A percentile compares a stretch with the other conserved stretches of the same genome.
phyloP scores from a whole-genome alignment of 306 rosid genomes.

The Leucaena leucocephala region DNA sequence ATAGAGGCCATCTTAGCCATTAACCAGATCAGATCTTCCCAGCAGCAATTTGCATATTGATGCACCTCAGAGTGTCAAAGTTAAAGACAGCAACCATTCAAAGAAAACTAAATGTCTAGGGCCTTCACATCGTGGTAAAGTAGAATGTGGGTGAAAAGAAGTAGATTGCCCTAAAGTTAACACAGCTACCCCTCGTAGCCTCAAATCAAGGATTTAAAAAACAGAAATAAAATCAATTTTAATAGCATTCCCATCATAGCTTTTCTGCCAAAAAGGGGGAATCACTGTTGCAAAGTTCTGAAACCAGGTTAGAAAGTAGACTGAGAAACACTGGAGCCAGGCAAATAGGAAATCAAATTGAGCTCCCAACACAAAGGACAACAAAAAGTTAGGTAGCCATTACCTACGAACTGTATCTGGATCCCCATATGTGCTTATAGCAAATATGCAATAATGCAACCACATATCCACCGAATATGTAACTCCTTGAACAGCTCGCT shows the following conservation, averaged over 20 bases:
- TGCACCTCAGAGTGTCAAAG: conserved; percentile 86
- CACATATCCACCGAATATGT: conserved; percentile 98
- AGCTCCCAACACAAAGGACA: conserved; percentile 41
- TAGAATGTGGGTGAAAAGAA: conserved; percentile 34
- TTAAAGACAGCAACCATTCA: conserved; percentile 70
- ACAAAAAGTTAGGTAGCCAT: conserved; percentile 46
- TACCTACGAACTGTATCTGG: conserved; percentile 96
- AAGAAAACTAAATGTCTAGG: conserved; percentile 65
- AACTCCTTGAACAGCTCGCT: conserved; percentile 95
- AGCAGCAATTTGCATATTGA: conserved; percentile 98
- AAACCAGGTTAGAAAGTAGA: conserved; percentile 74
- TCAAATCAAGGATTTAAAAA: conserved; percentile 65
- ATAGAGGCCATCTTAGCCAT: conserved; percentile 98
- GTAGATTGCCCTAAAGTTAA: conserved; percentile 40
- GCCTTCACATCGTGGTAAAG: conserved; percentile 43
- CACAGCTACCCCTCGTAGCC: conserved; percentile 48
- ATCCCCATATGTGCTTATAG: conserved; percentile 87
- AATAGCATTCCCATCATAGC: conserved; percentile 72
- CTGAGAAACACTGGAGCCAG: conserved; percentile 56
- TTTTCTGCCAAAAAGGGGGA: conserved; percentile 75
- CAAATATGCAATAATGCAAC: conserved; percentile 98
- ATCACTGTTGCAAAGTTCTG: conserved; percentile 84
- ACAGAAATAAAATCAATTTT: conserved; percentile 57
- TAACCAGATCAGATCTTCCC: conserved; percentile 97
- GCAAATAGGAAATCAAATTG: conserved; percentile 51